Evolutionary conservation across 2,329 filamentous ascomycete genomes (phyloP), one percentile per base, ranked within the genome.

Genomic region (Volutella citrinella): DNA sequence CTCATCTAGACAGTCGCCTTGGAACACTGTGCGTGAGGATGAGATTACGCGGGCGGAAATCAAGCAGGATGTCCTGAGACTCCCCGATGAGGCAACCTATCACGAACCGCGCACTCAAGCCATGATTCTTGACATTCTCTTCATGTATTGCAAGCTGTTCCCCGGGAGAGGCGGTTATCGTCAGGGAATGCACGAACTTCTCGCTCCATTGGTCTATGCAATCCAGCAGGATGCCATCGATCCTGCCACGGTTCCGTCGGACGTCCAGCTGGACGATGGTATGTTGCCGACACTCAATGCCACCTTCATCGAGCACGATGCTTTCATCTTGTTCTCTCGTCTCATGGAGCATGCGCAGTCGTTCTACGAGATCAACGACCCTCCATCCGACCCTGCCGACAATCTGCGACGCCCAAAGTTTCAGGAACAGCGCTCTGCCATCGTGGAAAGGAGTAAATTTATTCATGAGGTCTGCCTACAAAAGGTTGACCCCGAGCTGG

Each of bases 141-240:
- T 97, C 61, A 77, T 98, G 46, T 97, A 90, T 64, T 93, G 89
- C 66, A 97, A 95, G 61, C 75, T 94, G 33, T 87, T 97, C 54
- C 87, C 87, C 3, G 80, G 84, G 48, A 74, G 88, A 34, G 88
- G 88, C 12, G 89, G 80, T 13, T 98, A 98, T 58, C 80, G 93
- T n/a, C 93, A 98, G 65, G 93, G 93, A 10, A 98, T 98, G 91
- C 93, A 98, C 58, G 93, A 98, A 63, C 70, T 98, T 26, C 71
- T 97, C 11, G 93, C 93, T 1, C 90, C 93, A 0, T 80, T 98
- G 22, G 68, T 96, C 7, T 88, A 88, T 74, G 85, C 88, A 3
- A 68, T 97, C 6, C 80, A 90, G 48, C 74, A 82, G 49, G 93
- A 98, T 64, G 84, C 90, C 7, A 69, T 95, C 31, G 74, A 86